A percentile compares a stretch with the other conserved stretches of the same genome.
Conservation (phyloP, 2,329 filamentous ascomycete species). For the Penicillium sp. region DNA sequence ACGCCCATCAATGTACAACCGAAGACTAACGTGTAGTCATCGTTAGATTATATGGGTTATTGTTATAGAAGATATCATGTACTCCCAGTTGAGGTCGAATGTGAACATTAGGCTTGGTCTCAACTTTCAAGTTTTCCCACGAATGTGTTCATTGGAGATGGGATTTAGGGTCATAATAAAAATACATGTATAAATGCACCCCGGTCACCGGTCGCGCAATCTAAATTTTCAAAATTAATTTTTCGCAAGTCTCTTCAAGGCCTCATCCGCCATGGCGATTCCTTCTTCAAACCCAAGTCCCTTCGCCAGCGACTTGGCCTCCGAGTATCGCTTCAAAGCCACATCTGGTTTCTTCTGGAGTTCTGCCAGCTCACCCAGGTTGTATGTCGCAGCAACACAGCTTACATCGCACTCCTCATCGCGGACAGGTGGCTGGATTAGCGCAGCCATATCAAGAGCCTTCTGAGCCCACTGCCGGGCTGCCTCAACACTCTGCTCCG, state of each 20-base stretch:
- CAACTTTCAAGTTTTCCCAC: not conserved
- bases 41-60: not conserved
- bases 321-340: constrained; percentile 67
- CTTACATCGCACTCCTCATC: constrained; percentile 80
- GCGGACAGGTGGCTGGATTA: constrained; percentile 65
- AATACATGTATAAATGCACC: constrained; percentile 14
- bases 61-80: not conserved
- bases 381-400: constrained; percentile 81
- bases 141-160: constrained; percentile 7
- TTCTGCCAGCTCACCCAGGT: constrained; percentile 79
- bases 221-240: constrained; percentile 3
- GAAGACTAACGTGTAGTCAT: not conserved
- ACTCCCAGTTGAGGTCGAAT: not conserved
- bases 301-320: constrained; percentile 63
- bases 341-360: constrained; percentile 66
- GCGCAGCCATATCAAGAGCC: constrained; percentile 65
- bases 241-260: constrained; percentile 32
- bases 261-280: constrained; percentile 29
- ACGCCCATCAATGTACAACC: not conserved
- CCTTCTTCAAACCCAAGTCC: constrained; percentile 43
- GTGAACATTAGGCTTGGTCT: not conserved
- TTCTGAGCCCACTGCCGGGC: constrained; percentile 78
- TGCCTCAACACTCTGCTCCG: constrained; percentile 64
- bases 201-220: not conserved
- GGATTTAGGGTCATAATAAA: constrained; percentile 14